A percentile compares a stretch with the other conserved stretches of the same genome.
These are phyloP conservation scores for Baorangia bicolor DNA, from an alignment of 768 basidiomycete genomes.

Conservation along the genomic window DNA sequence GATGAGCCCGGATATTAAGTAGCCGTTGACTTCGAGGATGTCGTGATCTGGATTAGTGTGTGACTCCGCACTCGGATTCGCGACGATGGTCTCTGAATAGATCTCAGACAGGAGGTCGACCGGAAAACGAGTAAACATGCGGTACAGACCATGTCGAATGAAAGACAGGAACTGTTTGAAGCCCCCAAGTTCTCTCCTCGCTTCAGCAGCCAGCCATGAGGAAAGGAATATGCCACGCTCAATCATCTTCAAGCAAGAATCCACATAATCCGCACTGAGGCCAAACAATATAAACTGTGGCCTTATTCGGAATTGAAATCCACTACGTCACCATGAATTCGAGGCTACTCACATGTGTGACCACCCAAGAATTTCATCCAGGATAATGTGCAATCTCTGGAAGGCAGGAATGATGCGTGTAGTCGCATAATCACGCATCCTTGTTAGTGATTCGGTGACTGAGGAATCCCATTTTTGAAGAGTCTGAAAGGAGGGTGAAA, in stretches of 20 bases:
- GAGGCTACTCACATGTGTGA: conserved; percentile 55
- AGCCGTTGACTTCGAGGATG: conserved; percentile 77
- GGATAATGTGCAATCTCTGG: conserved; percentile 71
- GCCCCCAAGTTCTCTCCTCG: conserved; percentile 64
- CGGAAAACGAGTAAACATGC: conserved; percentile 5
- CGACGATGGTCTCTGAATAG: conserved; percentile 45
- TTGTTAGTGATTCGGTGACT: conserved; percentile 65
- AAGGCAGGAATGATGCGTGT: conserved; percentile 69
- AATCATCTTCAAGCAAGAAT: conserved; percentile 50
- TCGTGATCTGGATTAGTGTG: conserved; percentile 56
- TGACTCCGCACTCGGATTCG: conserved; percentile 53
- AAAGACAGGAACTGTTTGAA: conserved; percentile 81
- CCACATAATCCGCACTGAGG: conserved; percentile 49
- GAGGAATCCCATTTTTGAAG: conserved; percentile 82
- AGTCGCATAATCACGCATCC: conserved; percentile 72
- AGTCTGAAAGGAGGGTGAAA: conserved; percentile 46
- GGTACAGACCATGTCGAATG: conserved; percentile 64
- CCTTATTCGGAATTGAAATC: conserved; percentile 38
- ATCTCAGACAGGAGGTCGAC: conserved; percentile 17
- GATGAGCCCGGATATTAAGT: conserved; percentile 69
- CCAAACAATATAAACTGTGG: conserved; percentile 56
- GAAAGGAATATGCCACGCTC: conserved; percentile 60
- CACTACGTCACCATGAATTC: conserved; percentile 8
- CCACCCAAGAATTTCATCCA: conserved; percentile 83
- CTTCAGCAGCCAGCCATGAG: conserved; percentile 65